These are phyloP conservation scores for Laburnicola sp. DNA, from an alignment of 2,329 filamentous ascomycete genomes.

Conservation along the genomic window DNA sequence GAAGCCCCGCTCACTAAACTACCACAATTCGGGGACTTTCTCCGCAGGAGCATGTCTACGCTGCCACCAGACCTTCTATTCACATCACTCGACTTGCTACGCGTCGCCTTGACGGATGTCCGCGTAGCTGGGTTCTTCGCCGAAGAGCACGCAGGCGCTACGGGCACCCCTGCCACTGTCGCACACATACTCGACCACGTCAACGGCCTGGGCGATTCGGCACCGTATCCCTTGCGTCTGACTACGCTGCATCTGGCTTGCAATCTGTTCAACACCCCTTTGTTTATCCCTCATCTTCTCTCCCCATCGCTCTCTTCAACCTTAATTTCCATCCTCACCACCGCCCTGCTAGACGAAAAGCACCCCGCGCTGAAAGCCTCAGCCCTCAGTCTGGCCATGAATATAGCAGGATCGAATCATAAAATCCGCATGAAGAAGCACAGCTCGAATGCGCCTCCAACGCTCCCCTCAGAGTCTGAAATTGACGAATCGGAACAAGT, in stretches of 20 bases:
- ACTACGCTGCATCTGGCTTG: slow-evolving; percentile 82
- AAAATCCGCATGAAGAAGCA: slow-evolving; percentile 62
- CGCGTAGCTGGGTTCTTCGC: slow-evolving; percentile 81
- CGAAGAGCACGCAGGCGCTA: slow-evolving; percentile 63
- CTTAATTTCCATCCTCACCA: slow-evolving; percentile 70
- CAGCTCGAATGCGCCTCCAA: slow-evolving; percentile 20
- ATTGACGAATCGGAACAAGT: slow-evolving; percentile 73
- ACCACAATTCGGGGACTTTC: slow-evolving; percentile 62
- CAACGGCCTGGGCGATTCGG: slow-evolving; percentile 55
- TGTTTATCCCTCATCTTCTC: slow-evolving; percentile 69
- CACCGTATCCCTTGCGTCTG: slow-evolving; percentile 80
- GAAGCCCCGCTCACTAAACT: slow-evolving; percentile 74
- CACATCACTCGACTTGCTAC: slow-evolving; percentile 80
- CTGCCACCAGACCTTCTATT: slow-evolving; percentile 72
- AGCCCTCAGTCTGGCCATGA: slow-evolving; percentile 81
- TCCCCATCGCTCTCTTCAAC: slow-evolving; percentile 53
- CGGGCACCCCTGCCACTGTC: slow-evolving; percentile 56
- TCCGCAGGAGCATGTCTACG: slow-evolving; percentile 59
- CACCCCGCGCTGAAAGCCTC: slow-evolving; percentile 77
- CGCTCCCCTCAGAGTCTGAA: slow-evolving; percentile 25
- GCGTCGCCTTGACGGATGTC: slow-evolving; percentile 74
- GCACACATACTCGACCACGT: slow-evolving; percentile 60
- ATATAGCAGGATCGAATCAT: slow-evolving; percentile 73
- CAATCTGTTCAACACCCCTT: slow-evolving; percentile 77
- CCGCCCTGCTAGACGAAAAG: slow-evolving; percentile 75